Conservation (phyloP, 371 early-diverging fungal species). For the Apophysomyces variabilis region DNA sequence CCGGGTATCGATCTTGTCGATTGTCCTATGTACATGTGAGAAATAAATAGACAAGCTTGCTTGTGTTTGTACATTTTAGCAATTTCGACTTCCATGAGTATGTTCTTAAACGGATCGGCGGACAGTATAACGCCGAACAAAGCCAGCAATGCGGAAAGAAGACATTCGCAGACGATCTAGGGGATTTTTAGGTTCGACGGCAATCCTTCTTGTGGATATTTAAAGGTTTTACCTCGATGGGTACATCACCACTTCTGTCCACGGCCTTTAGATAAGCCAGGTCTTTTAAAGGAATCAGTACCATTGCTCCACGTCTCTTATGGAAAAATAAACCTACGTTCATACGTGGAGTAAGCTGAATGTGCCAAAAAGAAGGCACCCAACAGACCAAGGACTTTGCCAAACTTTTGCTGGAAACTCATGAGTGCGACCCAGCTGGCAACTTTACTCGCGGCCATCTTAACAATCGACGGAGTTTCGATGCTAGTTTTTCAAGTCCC, state of each 20-base stretch:
- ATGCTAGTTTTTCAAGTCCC: no score
- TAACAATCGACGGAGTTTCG: no score
- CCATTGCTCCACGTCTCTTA: not conserved
- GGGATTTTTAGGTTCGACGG: not conserved
- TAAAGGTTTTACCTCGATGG: slow-evolving; percentile 57
- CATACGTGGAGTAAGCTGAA: slow-evolving; percentile 73
- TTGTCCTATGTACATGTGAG: slow-evolving; percentile 48
- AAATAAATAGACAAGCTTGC: not conserved
- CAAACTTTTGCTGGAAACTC: slow-evolving; percentile 31
- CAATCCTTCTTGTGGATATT: not conserved
- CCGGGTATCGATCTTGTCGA: slow-evolving; percentile 67
- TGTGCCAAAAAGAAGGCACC: slow-evolving; percentile 63
- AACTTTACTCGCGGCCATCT: not conserved
- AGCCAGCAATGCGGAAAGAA: slow-evolving; percentile 41
- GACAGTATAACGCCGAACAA: slow-evolving; percentile 50
- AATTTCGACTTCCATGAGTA: slow-evolving; percentile 66
- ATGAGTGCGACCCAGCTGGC: slow-evolving; percentile 4
- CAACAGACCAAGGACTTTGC: slow-evolving; percentile 54
- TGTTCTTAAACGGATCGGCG: slow-evolving; percentile 64
- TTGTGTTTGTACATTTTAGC: slow-evolving; percentile 48
- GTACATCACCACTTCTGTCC: slow-evolving; percentile 58
- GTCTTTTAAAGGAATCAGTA: slow-evolving; percentile 41
- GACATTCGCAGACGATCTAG: slow-evolving; percentile 47
- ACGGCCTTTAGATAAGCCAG: slow-evolving; percentile 70
- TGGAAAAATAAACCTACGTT: slow-evolving; percentile 49